Conservation (phyloP, 1,139 yeast species). For the Sugiyamaella grinbergsii region DNA sequence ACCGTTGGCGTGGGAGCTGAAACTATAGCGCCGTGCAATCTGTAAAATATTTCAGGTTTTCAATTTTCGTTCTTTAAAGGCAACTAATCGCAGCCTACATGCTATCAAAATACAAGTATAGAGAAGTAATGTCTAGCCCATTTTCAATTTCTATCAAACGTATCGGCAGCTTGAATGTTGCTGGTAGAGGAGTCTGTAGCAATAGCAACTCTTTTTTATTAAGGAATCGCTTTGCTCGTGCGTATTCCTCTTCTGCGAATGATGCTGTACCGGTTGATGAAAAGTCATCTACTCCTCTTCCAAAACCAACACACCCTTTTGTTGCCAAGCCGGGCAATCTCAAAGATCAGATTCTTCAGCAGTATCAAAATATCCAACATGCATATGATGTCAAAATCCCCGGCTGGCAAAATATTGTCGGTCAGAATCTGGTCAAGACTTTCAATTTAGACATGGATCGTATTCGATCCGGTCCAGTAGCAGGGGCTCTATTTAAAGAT, state of each 20-base stretch:
- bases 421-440: slow-evolving; percentile 66
- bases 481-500: slow-evolving; percentile 84
- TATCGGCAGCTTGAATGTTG: background rate
- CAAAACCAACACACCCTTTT: slow-evolving; percentile 9
- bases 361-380: slow-evolving; percentile 52
- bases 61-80: too few relatives aligned
- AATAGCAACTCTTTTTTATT: background rate
- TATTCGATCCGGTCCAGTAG: slow-evolving; percentile 90
- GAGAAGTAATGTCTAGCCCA: background rate
- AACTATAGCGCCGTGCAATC: background rate
- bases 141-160: background rate
- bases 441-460: slow-evolving; percentile 88
- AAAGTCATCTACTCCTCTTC: background rate
- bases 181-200: background rate
- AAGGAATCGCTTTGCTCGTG: background rate
- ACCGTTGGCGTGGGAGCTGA: too few relatives aligned
- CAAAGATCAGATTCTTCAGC: slow-evolving; percentile 42
- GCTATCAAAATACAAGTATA: too few relatives aligned
- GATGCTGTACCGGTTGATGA: background rate
- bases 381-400: slow-evolving; percentile 55
- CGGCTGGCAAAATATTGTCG: slow-evolving; percentile 67
- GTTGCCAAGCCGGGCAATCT: slow-evolving; percentile 21
- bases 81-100: too few relatives aligned
- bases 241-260: background rate
- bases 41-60: background rate